phyloP scores from a whole-genome alignment of 192 early-diverging fungal species.

The Phlyctochytrium arcticum region DNA sequence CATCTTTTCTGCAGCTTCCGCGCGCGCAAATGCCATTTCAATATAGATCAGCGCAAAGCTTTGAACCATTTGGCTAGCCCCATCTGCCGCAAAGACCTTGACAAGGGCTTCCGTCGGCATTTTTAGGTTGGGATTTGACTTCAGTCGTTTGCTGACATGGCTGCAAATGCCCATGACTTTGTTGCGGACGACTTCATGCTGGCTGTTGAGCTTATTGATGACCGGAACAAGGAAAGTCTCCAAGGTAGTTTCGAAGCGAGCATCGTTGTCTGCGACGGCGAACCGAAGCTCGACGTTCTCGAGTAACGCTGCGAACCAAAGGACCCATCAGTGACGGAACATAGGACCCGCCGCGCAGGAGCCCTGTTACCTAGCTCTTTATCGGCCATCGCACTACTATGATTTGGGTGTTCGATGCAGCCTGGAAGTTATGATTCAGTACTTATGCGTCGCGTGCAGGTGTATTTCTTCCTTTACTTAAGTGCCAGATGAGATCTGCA shows the following conservation, averaged over 20 bases:
- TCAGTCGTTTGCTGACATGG: conserved; percentile 84
- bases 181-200: conserved; percentile 38
- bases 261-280: conserved; percentile 68
- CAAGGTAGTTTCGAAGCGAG: conserved; percentile 59
- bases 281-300: conserved; percentile 76
- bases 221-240: conserved; percentile 64
- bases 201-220: conserved; percentile 58
- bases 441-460: too few species aligned
- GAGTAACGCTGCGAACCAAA: conserved; percentile 39
- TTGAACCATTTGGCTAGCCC: conserved; percentile 50
- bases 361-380: not conserved
- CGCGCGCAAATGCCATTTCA: conserved; percentile 66
- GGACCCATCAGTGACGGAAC: not conserved
- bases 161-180: conserved; percentile 66
- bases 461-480: too few species aligned
- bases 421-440: too few species aligned
- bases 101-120: conserved; percentile 65
- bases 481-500: too few species aligned
- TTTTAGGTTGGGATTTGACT: conserved; percentile 51
- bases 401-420: too few species aligned
- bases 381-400: not conserved
- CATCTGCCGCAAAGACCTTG: conserved; percentile 41
- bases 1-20: conserved; percentile 15
- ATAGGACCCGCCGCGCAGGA: not conserved
- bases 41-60: conserved; percentile 84